phyloP scores from a whole-genome alignment of 1,284 basidiomycete genomes.

The Ceratobasidium theobromae region DNA sequence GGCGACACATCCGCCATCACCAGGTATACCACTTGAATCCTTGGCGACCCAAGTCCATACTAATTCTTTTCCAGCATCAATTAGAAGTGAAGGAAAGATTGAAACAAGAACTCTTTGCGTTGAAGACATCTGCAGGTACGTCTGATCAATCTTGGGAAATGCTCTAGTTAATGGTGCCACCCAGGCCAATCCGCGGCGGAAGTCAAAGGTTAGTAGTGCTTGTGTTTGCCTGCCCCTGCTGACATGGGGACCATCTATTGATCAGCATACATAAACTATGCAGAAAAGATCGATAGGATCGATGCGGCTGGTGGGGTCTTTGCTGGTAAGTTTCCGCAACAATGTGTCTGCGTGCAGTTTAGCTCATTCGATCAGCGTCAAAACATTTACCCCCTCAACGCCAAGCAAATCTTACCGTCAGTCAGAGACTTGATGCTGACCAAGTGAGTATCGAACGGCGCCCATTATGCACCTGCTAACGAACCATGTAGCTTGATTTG shows the following conservation, averaged over 20 bases:
- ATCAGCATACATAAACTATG: constrained; percentile 13
- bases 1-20: constrained; percentile 11
- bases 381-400: neutral
- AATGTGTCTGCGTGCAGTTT: neutral
- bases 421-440: neutral
- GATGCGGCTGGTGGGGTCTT: neutral
- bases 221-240: neutral
- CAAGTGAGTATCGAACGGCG: neutral
- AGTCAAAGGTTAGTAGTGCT: constrained; percentile 5
- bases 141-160: neutral
- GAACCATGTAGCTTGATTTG: neutral
- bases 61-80: neutral
- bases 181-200: constrained; percentile 12
- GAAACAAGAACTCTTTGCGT: constrained; percentile 3
- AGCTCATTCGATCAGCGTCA: neutral
- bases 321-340: neutral
- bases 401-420: neutral
- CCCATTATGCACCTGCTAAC: neutral
- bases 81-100: neutral
- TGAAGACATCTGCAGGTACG: neutral
- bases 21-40: neutral
- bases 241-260: neutral
- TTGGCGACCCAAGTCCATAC: neutral
- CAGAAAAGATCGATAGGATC: constrained; percentile 2
- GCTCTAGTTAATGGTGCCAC: neutral